Evolutionary conservation across 148 eudicot genomes (phyloP).

Genomic region (Rhododendron mucronatum): DNA sequence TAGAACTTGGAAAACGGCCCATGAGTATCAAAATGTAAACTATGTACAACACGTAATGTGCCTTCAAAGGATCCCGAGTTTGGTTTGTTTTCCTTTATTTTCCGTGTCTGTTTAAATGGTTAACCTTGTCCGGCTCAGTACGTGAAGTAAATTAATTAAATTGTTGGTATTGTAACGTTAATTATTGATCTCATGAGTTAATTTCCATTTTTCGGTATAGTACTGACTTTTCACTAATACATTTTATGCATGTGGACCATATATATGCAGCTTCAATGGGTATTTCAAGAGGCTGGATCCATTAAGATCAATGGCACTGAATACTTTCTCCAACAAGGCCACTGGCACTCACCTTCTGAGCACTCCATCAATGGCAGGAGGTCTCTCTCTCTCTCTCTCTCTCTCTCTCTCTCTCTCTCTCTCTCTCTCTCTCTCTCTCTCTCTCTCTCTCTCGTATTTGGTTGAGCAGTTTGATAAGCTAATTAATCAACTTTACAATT

Average conservation of each 20-base stretch:
- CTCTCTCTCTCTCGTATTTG: not conserved
- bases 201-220: not conserved
- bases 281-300: slow-evolving; percentile 36
- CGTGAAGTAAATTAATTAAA: no score
- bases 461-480: not conserved
- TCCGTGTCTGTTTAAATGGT: no score
- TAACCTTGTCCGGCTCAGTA: no score
- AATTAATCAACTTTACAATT: not conserved
- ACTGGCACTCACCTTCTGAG: slow-evolving; percentile 83
- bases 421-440: not conserved
- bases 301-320: slow-evolving; percentile 36
- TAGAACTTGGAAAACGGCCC: no score
- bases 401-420: not conserved
- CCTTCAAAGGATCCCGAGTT: no score
- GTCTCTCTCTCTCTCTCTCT: slow-evolving; percentile 16
- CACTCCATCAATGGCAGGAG: slow-evolving; percentile 55
- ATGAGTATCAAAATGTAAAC: no score
- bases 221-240: not conserved
- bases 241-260: not conserved
- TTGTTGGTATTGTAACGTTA: not conserved
- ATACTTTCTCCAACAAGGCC: slow-evolving; percentile 42
- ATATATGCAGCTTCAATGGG: slow-evolving; percentile 48
- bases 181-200: not conserved
- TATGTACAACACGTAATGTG: no score
- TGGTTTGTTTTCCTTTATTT: no score